These are phyloP conservation scores for Saccharomycopsis amapae DNA, from an alignment of 805 yeast genomes.

Conservation along the genomic window DNA sequence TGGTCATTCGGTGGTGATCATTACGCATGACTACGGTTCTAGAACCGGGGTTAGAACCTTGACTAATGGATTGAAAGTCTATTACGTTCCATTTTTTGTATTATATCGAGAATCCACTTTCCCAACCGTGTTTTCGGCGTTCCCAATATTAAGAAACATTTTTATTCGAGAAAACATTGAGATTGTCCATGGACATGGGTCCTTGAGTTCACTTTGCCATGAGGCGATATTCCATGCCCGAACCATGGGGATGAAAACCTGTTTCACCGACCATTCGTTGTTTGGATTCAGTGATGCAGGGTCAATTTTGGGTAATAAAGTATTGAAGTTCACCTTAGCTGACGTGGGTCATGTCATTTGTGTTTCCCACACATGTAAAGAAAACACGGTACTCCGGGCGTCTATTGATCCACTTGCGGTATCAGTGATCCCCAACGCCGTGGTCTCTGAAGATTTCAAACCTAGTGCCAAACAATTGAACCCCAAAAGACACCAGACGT, in stretches of 20 bases:
- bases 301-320: constrained; percentile 78
- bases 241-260: constrained; percentile 87
- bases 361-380: constrained; percentile 94
- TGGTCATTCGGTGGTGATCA: constrained; percentile 80
- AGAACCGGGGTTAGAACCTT: constrained; percentile 76
- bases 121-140: constrained; percentile 83
- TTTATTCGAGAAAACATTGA: constrained; percentile 79
- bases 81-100: constrained; percentile 77
- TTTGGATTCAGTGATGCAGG: constrained; percentile 89
- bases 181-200: constrained; percentile 93
- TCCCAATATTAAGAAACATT: constrained; percentile 80
- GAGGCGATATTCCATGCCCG: constrained; percentile 90
- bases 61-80: constrained; percentile 88
- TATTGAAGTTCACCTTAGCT: constrained; percentile 72
- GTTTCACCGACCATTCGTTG: constrained; percentile 91
- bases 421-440: constrained; percentile 95
- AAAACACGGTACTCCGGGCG: constrained; percentile 86
- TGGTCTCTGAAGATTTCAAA: constrained; percentile 72
- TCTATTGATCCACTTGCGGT: constrained; percentile 69
- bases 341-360: constrained; percentile 93
- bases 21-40: constrained; percentile 84
- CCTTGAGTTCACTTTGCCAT: constrained; percentile 77
- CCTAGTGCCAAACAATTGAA: constrained; percentile 32
- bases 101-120: constrained; percentile 78
- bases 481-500: neutral